A percentile compares a stretch with the other conserved stretches of the same genome.
Conservation (phyloP, 2,329 filamentous ascomycete genomes). For the Cladosporium cucumerinum region DNA sequence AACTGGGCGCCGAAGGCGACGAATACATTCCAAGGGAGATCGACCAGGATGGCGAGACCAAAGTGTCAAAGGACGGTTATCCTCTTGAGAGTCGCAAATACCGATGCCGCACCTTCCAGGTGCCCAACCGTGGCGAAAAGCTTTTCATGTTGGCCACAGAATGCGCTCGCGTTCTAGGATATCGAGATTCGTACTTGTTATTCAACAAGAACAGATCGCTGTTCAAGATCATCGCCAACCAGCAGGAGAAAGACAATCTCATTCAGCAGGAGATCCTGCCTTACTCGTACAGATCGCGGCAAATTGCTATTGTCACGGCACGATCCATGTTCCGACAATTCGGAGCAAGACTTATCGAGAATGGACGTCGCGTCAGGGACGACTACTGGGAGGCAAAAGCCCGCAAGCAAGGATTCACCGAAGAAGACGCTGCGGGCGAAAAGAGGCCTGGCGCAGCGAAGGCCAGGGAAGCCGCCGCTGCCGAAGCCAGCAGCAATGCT, state of each 20-base stretch:
- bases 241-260: slow-evolving; percentile 92
- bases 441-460: slow-evolving; percentile 91
- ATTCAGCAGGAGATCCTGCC: slow-evolving; percentile 93
- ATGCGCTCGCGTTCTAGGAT: slow-evolving; percentile 88
- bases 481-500: slow-evolving; percentile 58
- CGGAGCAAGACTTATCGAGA: slow-evolving; percentile 86
- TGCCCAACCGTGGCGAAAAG: slow-evolving; percentile 86
- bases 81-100: slow-evolving; percentile 81
- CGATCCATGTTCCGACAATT: slow-evolving; percentile 99
- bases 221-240: slow-evolving; percentile 95
- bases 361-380: slow-evolving; percentile 86
- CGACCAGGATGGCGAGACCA: slow-evolving; percentile 90
- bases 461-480: slow-evolving; percentile 75
- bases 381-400: slow-evolving; percentile 99
- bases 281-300: slow-evolving; percentile 95
- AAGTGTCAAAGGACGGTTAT: slow-evolving; percentile 80
- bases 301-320: slow-evolving; percentile 97
- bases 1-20: slow-evolving; percentile 82
- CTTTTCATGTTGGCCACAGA: slow-evolving; percentile 98
- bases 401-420: slow-evolving; percentile 94
- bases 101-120: slow-evolving; percentile 87
- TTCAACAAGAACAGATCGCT: slow-evolving; percentile 98
- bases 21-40: slow-evolving; percentile 93
- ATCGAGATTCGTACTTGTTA: slow-evolving; percentile 93
- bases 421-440: slow-evolving; percentile 91